Conservation (phyloP, 139 green algal genomes). For the Axilococcus clingmanii region DNA sequence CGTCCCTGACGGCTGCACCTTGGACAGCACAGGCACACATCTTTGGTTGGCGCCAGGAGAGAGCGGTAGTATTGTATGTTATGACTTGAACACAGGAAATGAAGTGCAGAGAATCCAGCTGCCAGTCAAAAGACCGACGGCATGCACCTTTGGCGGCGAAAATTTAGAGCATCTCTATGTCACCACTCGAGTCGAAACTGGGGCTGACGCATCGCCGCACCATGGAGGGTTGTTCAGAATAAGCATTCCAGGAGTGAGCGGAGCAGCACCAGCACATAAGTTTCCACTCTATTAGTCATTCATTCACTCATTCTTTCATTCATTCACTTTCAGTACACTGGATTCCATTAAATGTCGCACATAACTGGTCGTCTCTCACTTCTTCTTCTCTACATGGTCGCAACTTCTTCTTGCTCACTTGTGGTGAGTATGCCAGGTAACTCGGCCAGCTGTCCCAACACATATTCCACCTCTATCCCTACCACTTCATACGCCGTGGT, state of each 20-base stretch:
- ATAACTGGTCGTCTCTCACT: background rate
- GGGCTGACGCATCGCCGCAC: slow-evolving; percentile 17
- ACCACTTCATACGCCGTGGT: slow-evolving; percentile 11
- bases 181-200: slow-evolving; percentile 37
- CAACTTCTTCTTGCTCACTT: too few species aligned
- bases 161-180: slow-evolving; percentile 37
- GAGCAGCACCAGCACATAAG: background rate
- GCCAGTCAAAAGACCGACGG: slow-evolving; percentile 33
- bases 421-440: too few species aligned
- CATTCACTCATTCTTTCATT: too few species aligned
- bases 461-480: slow-evolving; percentile 19
- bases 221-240: slow-evolving; percentile 32
- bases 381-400: too few species aligned
- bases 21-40: slow-evolving; percentile 41
- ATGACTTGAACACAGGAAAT: slow-evolving; percentile 30
- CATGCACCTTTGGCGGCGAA: slow-evolving; percentile 35
- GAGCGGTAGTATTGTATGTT: slow-evolving; percentile 37
- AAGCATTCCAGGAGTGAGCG: slow-evolving; percentile 24
- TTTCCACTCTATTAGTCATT: too few species aligned
- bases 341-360: slow-evolving; percentile 1
- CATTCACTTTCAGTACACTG: too few species aligned
- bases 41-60: slow-evolving; percentile 56
- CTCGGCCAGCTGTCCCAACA: slow-evolving; percentile 5
- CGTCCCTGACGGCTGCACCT: slow-evolving; percentile 52
- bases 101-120: slow-evolving; percentile 30